Base-by-base conservation (phyloP, 345 rosid genomes). In the Salix suchowensis region DNA sequence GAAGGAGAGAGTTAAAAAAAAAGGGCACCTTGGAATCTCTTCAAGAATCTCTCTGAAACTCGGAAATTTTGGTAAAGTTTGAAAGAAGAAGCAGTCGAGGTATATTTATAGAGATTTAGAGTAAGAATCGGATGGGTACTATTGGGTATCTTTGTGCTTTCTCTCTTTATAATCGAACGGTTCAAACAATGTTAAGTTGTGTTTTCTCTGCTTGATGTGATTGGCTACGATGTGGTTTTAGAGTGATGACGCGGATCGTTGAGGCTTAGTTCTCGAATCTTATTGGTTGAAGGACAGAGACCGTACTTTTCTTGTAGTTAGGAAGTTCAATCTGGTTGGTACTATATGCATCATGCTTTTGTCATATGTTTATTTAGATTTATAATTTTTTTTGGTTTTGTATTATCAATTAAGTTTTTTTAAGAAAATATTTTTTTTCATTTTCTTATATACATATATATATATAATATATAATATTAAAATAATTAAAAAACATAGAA, bases 61-160 rank as follows among this genome's bases (percentile, higher is more conserved):
- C 36, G 4, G 4, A 12, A 67, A 65, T n/a, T 44, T 46, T 39
- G 4, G 9, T 13, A 62, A 83, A 80, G 12, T 0, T 61, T 1
- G 0, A 0, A 13, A 0, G 0, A 0, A 1, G 0, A 0, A 0
- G 61, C 2, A 32, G 79, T 76, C 42, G 39, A 73, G 66, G 40
- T 4, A 4, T 71, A 77, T 81, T 75, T 78, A 81, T 72, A 78
- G 23, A 11, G 30, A 28, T 39, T 21, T 12, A 9, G 54, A 3
- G 71, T 6, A 2, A 42, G 7, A 68, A 84, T 77, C 82, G 76
- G 86, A 87, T 85, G 89, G 86, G 42, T 67, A 74, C 2, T 82
- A 72, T 76, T 23, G 36, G 74, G 75, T 78, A 82, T 85, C 81
- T 85, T 32, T 92, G 92, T 92, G 94, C 80, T 92, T 87, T 79